A percentile compares a stretch with the other conserved stretches of the same genome.
Evolutionary conservation across 1,139 yeast genomes (phyloP).

Genomic region (Blastobotrys petasosporus): DNA sequence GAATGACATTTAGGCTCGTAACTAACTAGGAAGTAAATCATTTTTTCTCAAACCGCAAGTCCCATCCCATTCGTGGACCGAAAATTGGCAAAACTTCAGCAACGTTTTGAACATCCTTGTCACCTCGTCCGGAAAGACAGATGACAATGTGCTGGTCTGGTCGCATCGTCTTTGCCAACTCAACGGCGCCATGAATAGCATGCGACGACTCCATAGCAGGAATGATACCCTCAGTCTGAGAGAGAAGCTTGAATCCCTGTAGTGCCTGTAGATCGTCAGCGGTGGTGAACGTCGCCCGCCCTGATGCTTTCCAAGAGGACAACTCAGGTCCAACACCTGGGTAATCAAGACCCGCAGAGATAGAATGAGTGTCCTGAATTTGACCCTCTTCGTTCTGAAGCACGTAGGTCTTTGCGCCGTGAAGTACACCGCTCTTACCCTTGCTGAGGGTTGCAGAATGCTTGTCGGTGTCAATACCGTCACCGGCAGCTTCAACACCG

Average conservation of each 20-base stretch:
- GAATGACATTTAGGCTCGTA: not conserved
- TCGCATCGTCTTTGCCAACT: constrained; percentile 78
- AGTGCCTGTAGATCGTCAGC: constrained; percentile 94
- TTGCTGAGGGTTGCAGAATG: constrained; percentile 92
- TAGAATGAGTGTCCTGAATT: constrained; percentile 95
- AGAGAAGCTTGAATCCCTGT: constrained; percentile 77
- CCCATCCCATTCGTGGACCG: constrained; percentile 95
- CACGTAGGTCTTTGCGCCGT: constrained; percentile 92
- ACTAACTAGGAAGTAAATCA: not conserved
- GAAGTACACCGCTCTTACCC: constrained; percentile 96
- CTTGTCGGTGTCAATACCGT: constrained; percentile 76
- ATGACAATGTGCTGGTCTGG: constrained; percentile 78
- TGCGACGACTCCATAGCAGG: constrained; percentile 98
- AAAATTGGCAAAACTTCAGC: constrained; percentile 86
- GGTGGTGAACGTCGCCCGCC: constrained; percentile 85
- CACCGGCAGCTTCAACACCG: constrained; percentile 99
- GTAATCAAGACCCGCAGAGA: constrained; percentile 96
- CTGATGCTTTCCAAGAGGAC: constrained; percentile 90
- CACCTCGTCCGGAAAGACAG: constrained; percentile 97
- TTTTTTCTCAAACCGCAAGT: constrained; percentile 62
- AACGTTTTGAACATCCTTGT: constrained; percentile 95
- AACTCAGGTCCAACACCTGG: constrained; percentile 99
- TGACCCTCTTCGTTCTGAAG: constrained; percentile 91
- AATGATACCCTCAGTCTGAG: constrained; percentile 94
- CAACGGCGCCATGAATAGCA: constrained; percentile 86